Percentiles rank a stretch among this genome's conserved stretches.
These are phyloP conservation scores for Clitopilus hobsonii DNA, from an alignment of 768 basidiomycete species.

Conservation along the genomic window DNA sequence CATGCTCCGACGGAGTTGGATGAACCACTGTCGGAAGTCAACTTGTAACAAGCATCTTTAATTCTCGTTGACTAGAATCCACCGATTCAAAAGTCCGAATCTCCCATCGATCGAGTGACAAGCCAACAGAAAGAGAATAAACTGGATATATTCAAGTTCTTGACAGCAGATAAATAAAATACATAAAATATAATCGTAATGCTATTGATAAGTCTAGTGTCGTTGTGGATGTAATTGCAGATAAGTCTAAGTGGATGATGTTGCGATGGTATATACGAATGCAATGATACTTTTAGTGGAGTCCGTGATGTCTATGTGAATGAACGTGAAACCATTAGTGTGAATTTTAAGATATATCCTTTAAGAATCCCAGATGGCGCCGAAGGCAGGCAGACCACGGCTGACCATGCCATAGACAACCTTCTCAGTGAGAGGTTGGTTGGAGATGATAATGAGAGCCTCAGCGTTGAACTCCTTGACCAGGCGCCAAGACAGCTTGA, in stretches of 20 bases:
- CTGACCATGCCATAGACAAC: conserved; percentile 59
- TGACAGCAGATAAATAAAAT: not conserved
- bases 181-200: not conserved
- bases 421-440: conserved; percentile 51
- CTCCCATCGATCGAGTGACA: not conserved
- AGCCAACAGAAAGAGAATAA: not conserved
- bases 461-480: conserved; percentile 45
- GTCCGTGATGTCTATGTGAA: not conserved
- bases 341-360: not conserved
- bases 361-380: conserved; percentile 58
- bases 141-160: not conserved
- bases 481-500: conserved; percentile 40
- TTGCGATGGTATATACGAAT: not conserved
- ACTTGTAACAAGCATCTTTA: no score
- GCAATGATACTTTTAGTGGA: not conserved
- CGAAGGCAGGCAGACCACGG: conserved; percentile 57
- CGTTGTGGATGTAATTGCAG: not conserved
- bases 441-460: conserved; percentile 56
- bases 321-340: not conserved
- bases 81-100: not conserved
- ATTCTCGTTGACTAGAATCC: no score
- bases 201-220: not conserved
- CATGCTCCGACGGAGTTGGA: not conserved
- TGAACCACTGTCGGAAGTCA: no score
- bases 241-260: not conserved